These are phyloP conservation scores for Cutaneotrichosporon cyanovorans DNA, from an alignment of 1,284 basidiomycete genomes.

Conservation along the genomic window DNA sequence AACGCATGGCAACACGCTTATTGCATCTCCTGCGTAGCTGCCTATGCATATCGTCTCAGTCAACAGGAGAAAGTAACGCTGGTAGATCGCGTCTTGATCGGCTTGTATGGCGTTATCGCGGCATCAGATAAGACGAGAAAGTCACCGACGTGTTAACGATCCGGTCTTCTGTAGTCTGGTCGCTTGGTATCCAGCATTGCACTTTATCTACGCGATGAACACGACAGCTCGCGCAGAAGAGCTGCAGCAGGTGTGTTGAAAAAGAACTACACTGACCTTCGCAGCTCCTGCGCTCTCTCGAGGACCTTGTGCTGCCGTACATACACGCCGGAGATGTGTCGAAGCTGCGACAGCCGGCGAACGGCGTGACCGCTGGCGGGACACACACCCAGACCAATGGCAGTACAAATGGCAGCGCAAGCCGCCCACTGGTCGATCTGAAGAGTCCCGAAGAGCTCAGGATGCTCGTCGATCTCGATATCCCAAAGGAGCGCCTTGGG, in stretches of 20 bases:
- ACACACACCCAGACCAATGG: too few relatives aligned
- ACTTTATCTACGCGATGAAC: not conserved
- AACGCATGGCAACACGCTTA: too few relatives aligned
- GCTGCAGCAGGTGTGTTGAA: not conserved
- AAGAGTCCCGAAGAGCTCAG: constrained; percentile 14
- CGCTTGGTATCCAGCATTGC: too few relatives aligned
- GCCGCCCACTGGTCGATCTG: constrained; percentile 9
- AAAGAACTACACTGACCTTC: not conserved
- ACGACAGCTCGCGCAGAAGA: constrained; percentile 1
- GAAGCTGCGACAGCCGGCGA: not conserved
- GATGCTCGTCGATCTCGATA: constrained; percentile 10
- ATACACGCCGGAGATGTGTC: constrained; percentile 13
- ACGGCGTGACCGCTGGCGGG: too few relatives aligned
- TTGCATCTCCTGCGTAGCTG: too few relatives aligned
- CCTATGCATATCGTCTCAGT: too few relatives aligned
- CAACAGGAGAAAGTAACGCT: too few relatives aligned
- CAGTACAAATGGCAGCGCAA: not conserved
- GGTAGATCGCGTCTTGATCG: too few relatives aligned
- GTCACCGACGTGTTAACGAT: too few relatives aligned
- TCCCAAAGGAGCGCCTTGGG: constrained; percentile 12
- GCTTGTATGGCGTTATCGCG: too few relatives aligned
- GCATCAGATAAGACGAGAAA: too few relatives aligned
- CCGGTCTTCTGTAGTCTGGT: too few relatives aligned
- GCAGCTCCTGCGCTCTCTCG: constrained; percentile 20
- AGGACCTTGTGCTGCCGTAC: constrained; percentile 17